Base-by-base conservation (phyloP, 2,329 filamentous ascomycete species). In the Aspergillus luchuensis region DNA sequence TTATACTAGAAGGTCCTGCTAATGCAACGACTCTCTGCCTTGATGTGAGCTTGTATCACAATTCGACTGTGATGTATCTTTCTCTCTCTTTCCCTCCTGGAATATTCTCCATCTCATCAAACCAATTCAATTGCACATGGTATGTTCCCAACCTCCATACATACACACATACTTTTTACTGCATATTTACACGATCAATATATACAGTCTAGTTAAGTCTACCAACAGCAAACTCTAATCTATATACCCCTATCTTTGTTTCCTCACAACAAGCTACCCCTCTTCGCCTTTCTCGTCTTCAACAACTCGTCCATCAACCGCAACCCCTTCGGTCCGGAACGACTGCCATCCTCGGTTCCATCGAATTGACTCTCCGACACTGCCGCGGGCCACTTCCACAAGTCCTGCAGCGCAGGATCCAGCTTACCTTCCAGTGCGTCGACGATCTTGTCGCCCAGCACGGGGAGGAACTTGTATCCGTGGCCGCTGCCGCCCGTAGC, bases 401-500 rank as follows among this genome's bases (percentile, higher is more conserved):
- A 61, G 13, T 76, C 63, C 8, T 59, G 65, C 50, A 81, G 68
- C 39, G 79, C 79, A 1, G 72, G 65, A n/a, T 74, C 75, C 15
- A 84, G 71, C 1, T 64, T 75, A 2, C 78, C 78, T 64, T 81
- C 76, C 8, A 83, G 64, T 10, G 78, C 77, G 61, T 81, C 77
- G 36, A 81, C 76, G 58, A 84, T 74, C 66, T 82, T 82, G 54
- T 82, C 80, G 11, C 82, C 82, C n/a, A 84, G 72, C 13, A 84
- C 76, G 38, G 82, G 82, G 60, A 84, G 74, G 72, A 84, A 84
- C 64, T 84, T 84, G 71, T 78, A 84, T 8, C 72, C 82, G 66
- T 84, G 82, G n/a, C 82, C 81, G 54, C 79, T 82, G 7, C 81
- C 82, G 5, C 81, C 82, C 1, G 81, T 83, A 8, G 82, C 82